Evolutionary conservation across 768 basidiomycete species (phyloP).

Genomic region (Mycena galericulata): DNA sequence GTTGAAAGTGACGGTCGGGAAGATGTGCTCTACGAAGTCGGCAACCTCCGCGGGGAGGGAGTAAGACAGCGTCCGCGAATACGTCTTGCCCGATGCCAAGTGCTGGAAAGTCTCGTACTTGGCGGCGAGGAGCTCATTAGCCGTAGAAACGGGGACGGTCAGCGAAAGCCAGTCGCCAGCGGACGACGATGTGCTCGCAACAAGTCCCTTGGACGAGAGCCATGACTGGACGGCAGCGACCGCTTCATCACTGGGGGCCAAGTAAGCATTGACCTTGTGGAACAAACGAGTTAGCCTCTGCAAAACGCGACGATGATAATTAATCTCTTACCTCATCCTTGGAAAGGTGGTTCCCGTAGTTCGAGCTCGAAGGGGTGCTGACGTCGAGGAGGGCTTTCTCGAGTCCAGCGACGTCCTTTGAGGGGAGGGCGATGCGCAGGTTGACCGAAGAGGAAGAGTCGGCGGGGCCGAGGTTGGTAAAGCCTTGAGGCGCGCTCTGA

Average conservation of each 20-base stretch:
- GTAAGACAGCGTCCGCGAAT: conserved; percentile 51
- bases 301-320: conserved; percentile 37
- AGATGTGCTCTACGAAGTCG: conserved; percentile 45
- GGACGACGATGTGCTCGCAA: conserved; percentile 45
- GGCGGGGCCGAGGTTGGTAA: conserved; percentile 45
- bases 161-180: conserved; percentile 55
- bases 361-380: conserved; percentile 43
- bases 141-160: conserved; percentile 46
- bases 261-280: conserved; percentile 34
- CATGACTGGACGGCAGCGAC: conserved; percentile 54
- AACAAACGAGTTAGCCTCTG: not conserved
- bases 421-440: conserved; percentile 52
- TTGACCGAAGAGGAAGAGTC: conserved; percentile 43
- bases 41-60: conserved; percentile 49
- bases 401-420: conserved; percentile 43
- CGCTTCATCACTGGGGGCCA: conserved; percentile 29
- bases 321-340: conserved; percentile 51
- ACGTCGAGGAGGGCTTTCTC: conserved; percentile 50
- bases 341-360: conserved; percentile 44
- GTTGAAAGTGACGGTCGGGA: conserved; percentile 50
- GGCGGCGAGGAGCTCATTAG: conserved; percentile 50
- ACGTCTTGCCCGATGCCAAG: conserved; percentile 39
- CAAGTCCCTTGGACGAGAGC: conserved; percentile 52
- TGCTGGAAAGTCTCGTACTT: conserved; percentile 52
- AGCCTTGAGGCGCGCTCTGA: conserved; percentile 46